These are phyloP conservation scores for Alternaria angustiovoidea DNA, from an alignment of 2,329 filamentous ascomycete genomes.

Conservation along the genomic window DNA sequence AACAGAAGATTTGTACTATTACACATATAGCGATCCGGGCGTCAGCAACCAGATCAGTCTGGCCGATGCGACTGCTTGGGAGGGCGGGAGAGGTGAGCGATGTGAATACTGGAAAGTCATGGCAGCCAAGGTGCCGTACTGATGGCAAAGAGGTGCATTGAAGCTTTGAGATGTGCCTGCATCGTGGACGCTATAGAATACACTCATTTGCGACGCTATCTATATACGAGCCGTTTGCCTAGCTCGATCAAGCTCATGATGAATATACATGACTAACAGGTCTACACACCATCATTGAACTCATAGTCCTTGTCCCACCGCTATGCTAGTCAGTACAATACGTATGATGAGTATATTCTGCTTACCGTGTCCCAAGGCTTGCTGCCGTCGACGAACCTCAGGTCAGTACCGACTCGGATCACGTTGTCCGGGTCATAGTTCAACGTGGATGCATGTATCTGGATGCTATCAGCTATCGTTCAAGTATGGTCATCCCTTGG, in stretches of 20 bases:
- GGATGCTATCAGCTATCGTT: conserved; percentile 13
- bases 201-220: neutral
- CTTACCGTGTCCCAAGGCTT: conserved; percentile 60
- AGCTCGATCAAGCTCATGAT: neutral
- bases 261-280: neutral
- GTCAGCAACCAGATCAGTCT: conserved; percentile 41
- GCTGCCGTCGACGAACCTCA: conserved; percentile 63
- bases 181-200: neutral
- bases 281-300: conserved; percentile 40
- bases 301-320: conserved; percentile 45
- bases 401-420: conserved; percentile 64
- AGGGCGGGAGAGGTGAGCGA: conserved; percentile 41
- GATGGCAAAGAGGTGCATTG: conserved; percentile 5
- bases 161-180: neutral
- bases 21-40: conserved; percentile 41
- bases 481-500: no score
- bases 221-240: neutral
- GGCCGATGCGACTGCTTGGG: conserved; percentile 40
- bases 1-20: conserved; percentile 38
- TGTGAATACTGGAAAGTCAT: conserved; percentile 43
- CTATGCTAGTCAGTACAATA: conserved; percentile 19
- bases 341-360: neutral
- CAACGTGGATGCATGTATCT: conserved; percentile 67
- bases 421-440: conserved; percentile 62
- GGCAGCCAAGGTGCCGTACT: conserved; percentile 38